Evolutionary conservation across 2,329 filamentous ascomycete species (phyloP).

Genomic region (Xenoacremonium recifei): DNA sequence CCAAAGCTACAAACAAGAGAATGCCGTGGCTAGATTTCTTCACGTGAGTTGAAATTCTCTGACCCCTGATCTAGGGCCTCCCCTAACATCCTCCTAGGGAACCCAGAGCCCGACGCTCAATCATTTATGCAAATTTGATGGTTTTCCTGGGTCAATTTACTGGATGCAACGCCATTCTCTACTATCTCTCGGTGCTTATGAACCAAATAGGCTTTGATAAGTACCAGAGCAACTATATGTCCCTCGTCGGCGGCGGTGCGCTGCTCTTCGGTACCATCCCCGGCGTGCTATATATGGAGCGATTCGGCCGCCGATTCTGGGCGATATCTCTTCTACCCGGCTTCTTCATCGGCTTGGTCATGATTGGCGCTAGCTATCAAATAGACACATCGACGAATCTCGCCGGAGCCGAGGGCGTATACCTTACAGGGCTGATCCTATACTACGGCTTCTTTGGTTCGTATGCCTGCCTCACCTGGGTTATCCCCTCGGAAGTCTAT

Average conservation of each 20-base stretch:
- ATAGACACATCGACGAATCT: constrained; percentile 46
- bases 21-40: neutral
- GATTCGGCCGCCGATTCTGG: constrained; percentile 69
- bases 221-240: constrained; percentile 66
- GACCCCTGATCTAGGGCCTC: neutral
- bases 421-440: constrained; percentile 61
- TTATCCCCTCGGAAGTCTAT: constrained; percentile 65
- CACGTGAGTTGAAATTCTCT: neutral
- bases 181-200: constrained; percentile 69
- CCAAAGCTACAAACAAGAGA: neutral
- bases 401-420: constrained; percentile 52
- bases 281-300: constrained; percentile 63
- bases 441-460: constrained; percentile 67
- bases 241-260: constrained; percentile 64
- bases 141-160: constrained; percentile 67
- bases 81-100: constrained; percentile 29
- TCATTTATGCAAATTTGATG: constrained; percentile 67
- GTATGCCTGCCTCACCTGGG: constrained; percentile 62
- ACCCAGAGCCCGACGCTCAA: constrained; percentile 58
- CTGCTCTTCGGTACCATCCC: constrained; percentile 61
- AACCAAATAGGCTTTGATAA: constrained; percentile 61
- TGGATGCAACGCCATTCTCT: constrained; percentile 66
- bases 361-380: constrained; percentile 64
- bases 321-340: constrained; percentile 67
- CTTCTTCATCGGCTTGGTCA: constrained; percentile 65